Conservation (phyloP, 257 asterid genomes). For the Primulina tabacum region DNA sequence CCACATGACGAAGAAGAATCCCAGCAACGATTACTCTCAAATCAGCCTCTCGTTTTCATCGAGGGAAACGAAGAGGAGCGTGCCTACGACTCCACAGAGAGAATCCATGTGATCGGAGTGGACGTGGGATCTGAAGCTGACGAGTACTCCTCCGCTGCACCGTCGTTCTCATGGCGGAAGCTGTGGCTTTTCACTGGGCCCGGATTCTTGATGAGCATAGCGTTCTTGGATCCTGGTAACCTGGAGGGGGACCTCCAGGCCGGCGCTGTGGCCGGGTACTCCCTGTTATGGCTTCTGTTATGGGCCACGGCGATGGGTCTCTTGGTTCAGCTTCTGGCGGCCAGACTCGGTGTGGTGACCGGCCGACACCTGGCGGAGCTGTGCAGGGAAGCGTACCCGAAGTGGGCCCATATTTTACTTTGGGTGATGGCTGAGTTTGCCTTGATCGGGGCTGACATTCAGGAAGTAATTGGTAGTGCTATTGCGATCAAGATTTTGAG, state of each 20-base stretch:
- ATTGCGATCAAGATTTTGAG: conserved; percentile 88
- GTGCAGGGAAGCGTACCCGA: conserved; percentile 85
- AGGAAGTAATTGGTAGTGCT: conserved; percentile 96
- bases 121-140: background rate
- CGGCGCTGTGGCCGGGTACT: conserved; percentile 93
- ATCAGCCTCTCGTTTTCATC: no score
- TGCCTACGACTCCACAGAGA: no score
- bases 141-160: conserved; percentile 27
- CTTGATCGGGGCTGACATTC: conserved; percentile 90
- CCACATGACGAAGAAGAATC: no score
- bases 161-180: conserved; percentile 75
- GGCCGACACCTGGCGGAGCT: conserved; percentile 94
- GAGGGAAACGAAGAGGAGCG: no score
- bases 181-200: conserved; percentile 93
- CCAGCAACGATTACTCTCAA: no score
- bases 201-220: conserved; percentile 90
- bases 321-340: conserved; percentile 76
- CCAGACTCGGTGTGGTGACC: conserved; percentile 83
- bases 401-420: conserved; percentile 70
- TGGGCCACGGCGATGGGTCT: conserved; percentile 95
- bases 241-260: conserved; percentile 95
- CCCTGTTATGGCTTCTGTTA: conserved; percentile 75
- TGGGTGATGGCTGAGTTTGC: conserved; percentile 98
- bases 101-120: no score
- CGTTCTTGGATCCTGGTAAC: conserved; percentile 91